Evolutionary conservation across 305 asterid species (phyloP), one percentile per base, ranked within the genome.

Genomic region (Coffea humblotiana): DNA sequence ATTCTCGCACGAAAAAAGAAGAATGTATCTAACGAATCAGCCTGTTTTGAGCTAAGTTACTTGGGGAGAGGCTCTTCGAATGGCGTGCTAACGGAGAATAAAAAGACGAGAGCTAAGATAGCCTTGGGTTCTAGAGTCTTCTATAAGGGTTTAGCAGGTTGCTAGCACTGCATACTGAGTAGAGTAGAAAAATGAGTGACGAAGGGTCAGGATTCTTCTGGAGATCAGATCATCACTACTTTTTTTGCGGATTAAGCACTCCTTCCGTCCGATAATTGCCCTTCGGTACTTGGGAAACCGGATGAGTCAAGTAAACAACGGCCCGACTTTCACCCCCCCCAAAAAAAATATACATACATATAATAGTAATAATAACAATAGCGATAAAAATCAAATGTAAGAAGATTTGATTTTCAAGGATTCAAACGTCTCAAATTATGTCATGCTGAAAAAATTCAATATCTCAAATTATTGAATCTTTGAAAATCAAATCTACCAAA

Each of bases 41-140:
- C n/a, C 5, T 15, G 40, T 12, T 12, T 40, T 64, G 37, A 25
- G 40, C 37, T 3, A 64, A 64, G 3, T 25, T 25, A 9, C 43
- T 32, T 6, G 65, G 78, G 8, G 54, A 35, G 66, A 13, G 43
- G 45, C 43, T 65, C 64, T 51, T 51, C 0, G 15, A 54, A 54
- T 60, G 65, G 65, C 65, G 27, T 60, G 27, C 32, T 7, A 27
- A 21, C 0, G 6, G 63, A 74, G 37, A 70, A 8, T 18, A 8
- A 16, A 8, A 48, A 37, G 6, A 18, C 23, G 60, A 12, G 10
- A 12, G 65, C 65, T 6, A 8, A 18, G 0, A 1, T 29, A 11
- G 21, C 11, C 25, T 66, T 2, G 83, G 84, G 80, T 82, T 82
- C 86, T 80, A 47, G 88, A 85, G 79, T 14, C 69, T 81, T 81